Evolutionary conservation across 176 grass and related monocot genomes (phyloP).

Genomic region (Urochloa ruziziensis): DNA sequence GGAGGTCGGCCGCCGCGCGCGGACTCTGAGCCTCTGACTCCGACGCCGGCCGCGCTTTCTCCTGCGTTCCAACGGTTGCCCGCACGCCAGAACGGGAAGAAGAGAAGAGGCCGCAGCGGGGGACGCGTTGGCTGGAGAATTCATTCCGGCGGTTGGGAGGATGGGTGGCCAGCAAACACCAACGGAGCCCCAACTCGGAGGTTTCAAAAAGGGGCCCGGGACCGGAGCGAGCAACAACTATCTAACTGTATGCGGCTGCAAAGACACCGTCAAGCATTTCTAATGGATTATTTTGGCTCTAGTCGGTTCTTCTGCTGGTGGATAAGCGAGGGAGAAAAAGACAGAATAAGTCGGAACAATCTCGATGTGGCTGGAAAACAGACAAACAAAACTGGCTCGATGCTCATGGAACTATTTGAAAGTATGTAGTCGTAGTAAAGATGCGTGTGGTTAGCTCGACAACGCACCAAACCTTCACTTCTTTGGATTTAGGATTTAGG

Average conservation of each 20-base stretch:
- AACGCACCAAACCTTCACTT: neutral
- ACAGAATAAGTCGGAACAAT: too few species aligned
- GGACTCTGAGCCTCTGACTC: neutral
- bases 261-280: neutral
- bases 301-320: too few species aligned
- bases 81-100: neutral
- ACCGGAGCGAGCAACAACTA: neutral
- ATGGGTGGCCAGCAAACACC: slow-evolving; percentile 24
- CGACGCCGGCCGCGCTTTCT: neutral
- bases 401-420: neutral
- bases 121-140: neutral
- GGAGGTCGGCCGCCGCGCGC: neutral
- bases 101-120: neutral
- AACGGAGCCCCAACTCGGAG: neutral
- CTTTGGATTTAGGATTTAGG: neutral
- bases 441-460: neutral
- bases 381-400: too few species aligned
- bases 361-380: too few species aligned
- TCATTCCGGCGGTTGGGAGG: slow-evolving; percentile 12
- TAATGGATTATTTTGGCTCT: too few species aligned
- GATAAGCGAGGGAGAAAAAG: too few species aligned
- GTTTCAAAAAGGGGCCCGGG: neutral
- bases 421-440: neutral
- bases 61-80: neutral
- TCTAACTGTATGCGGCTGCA: neutral